phyloP scores from a whole-genome alignment of 768 basidiomycete species.

The Suillus tomentosus region DNA sequence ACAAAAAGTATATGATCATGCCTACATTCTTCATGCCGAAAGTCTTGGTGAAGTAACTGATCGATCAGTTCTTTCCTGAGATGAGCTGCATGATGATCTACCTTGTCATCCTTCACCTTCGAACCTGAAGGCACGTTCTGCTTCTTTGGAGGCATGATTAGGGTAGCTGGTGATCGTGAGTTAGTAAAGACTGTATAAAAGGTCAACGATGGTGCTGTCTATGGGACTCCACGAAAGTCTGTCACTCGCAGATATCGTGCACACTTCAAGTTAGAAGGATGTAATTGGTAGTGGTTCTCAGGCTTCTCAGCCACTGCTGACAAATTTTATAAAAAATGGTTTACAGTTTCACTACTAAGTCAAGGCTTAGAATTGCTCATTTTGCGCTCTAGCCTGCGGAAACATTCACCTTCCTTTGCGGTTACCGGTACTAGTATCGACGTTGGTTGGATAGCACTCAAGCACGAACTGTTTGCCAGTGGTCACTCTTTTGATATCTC shows the following conservation, averaged over 20 bases:
- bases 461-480: background rate
- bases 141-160: constrained; percentile 80
- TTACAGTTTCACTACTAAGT: background rate
- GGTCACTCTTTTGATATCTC: background rate
- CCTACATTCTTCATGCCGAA: constrained; percentile 88
- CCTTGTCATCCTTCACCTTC: constrained; percentile 85
- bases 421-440: background rate
- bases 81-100: constrained; percentile 32
- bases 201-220: constrained; percentile 12
- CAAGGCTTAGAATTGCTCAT: background rate
- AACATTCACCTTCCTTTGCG: background rate
- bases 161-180: constrained; percentile 1
- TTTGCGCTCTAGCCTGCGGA: background rate
- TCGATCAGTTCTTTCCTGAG: constrained; percentile 29
- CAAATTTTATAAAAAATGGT: constrained; percentile 7
- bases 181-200: constrained; percentile 6
- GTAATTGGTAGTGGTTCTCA: background rate
- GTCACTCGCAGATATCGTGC: constrained; percentile 7
- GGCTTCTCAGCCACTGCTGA: background rate
- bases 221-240: constrained; percentile 1
- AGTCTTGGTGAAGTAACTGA: constrained; percentile 52
- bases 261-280: background rate
- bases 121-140: constrained; percentile 56
- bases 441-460: background rate
- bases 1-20: constrained; percentile 18